Evolutionary conservation across 1,284 basidiomycete species (phyloP).

Genomic region (Heimioporus retisporus): DNA sequence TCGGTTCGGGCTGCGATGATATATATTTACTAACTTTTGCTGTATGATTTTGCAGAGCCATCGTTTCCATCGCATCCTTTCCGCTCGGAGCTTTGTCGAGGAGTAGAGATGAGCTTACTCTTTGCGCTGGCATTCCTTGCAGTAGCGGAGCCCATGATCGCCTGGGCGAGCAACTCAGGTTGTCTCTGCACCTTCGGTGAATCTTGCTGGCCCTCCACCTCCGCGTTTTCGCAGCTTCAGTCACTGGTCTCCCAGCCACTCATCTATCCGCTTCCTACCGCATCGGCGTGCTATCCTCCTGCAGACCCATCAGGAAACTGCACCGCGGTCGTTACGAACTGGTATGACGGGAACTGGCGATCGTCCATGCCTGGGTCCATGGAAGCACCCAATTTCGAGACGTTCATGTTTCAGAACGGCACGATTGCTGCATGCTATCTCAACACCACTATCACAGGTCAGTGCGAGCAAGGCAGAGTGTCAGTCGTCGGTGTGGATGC

Average conservation of each 20-base stretch:
- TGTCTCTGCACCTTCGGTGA: slow-evolving; percentile 26
- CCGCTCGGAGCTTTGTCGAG: not conserved
- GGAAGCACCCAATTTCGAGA: slow-evolving; percentile 35
- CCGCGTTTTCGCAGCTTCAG: slow-evolving; percentile 47
- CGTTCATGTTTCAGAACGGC: slow-evolving; percentile 49
- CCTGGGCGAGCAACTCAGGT: slow-evolving; percentile 2
- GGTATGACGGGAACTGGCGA: slow-evolving; percentile 49
- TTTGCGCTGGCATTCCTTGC: slow-evolving; percentile 5
- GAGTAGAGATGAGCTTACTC: slow-evolving; percentile 13
- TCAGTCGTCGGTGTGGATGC: too few relatives aligned
- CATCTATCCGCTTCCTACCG: slow-evolving; percentile 11
- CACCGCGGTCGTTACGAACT: slow-evolving; percentile 40
- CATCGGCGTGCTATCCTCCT: slow-evolving; percentile 38
- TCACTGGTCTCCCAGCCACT: slow-evolving; percentile 42
- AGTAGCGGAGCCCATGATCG: not conserved
- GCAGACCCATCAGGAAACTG: slow-evolving; percentile 31
- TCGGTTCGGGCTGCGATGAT: too few relatives aligned
- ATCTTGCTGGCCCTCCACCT: slow-evolving; percentile 2
- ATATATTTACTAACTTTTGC: too few relatives aligned
- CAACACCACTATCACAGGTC: slow-evolving; percentile 21
- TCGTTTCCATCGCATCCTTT: not conserved
- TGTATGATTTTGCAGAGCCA: too few relatives aligned
- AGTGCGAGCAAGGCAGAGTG: too few relatives aligned
- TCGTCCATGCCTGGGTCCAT: slow-evolving; percentile 48
- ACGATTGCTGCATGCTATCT: slow-evolving; percentile 46